Conservation (phyloP, 108 stramenopile species). For the Schizochytrium sp. region DNA sequence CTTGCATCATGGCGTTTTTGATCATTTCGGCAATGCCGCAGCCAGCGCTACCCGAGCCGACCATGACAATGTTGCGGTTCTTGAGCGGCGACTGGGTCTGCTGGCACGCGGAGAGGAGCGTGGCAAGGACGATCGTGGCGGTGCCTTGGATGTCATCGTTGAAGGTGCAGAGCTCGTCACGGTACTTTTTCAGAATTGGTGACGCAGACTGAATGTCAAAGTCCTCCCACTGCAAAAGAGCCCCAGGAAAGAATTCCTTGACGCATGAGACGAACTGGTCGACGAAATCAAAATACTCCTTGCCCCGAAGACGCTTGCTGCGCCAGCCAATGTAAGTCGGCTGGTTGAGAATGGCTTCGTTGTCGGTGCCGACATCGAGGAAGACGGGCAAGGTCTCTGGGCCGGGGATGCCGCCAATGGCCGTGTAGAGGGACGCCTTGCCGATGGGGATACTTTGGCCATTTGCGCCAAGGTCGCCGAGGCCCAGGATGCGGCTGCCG, state of each 20-base stretch:
- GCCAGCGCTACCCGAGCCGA: constrained; percentile 81
- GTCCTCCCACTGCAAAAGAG: constrained; percentile 94
- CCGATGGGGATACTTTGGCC: constrained; percentile 92
- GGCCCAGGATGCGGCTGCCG: constrained; percentile 84
- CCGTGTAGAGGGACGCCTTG: constrained; percentile 84
- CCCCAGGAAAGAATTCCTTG: constrained; percentile 79
- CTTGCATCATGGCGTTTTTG: constrained; percentile 29
- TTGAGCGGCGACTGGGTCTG: constrained; percentile 63
- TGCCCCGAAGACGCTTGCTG: constrained; percentile 64
- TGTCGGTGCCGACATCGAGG: constrained; percentile 94
- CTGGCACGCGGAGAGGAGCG: constrained; percentile 64
- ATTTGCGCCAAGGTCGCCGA: constrained; percentile 91
- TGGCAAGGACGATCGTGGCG: constrained; percentile 73
- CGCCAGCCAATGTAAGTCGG: constrained; percentile 83
- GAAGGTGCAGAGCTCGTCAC: constrained; percentile 76
- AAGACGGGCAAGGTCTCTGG: constrained; percentile 86
- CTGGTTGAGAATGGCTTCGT: constrained; percentile 71
- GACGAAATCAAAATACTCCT: constrained; percentile 69
- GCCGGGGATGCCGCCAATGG: constrained; percentile 92
- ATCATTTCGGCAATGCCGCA: constrained; percentile 81
- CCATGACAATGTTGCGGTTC: constrained; percentile 75
- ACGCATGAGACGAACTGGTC: constrained; percentile 93
- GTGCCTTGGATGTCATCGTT: constrained; percentile 99
- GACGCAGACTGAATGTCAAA: constrained; percentile 67
- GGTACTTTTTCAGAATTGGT: constrained; percentile 80